phyloP scores from a whole-genome alignment of 2,329 filamentous ascomycete genomes.

The Calonectria montana region DNA sequence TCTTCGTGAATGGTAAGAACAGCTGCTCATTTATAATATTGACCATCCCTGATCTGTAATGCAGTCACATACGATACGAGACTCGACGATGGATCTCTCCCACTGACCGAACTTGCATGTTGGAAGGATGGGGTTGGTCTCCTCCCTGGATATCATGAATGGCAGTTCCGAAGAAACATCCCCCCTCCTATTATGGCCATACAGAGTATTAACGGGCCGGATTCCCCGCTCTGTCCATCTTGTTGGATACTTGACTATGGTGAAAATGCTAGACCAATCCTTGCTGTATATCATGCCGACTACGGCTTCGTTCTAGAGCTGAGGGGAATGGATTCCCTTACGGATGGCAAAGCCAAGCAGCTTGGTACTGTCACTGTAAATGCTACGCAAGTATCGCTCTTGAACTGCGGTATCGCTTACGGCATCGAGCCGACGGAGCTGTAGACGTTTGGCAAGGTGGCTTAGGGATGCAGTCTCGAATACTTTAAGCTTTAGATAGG shows the following conservation, averaged over 20 bases:
- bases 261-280: not conserved
- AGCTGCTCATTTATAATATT: not conserved
- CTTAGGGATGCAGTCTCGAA: too few species aligned
- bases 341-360: not conserved
- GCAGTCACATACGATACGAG: not conserved
- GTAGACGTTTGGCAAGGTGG: too few species aligned
- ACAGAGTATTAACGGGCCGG: not conserved
- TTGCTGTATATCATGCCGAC: not conserved
- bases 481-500: too few species aligned
- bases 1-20: not conserved
- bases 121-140: not conserved
- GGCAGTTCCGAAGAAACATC: not conserved
- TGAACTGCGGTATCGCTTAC: not conserved
- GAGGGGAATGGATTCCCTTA: not conserved
- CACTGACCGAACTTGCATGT: not conserved
- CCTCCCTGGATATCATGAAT: not conserved
- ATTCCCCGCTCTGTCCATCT: not conserved
- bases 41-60: not conserved
- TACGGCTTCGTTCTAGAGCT: not conserved
- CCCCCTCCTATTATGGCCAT: not conserved
- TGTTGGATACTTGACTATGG: not conserved
- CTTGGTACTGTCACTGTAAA: not conserved
- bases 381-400: not conserved
- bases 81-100: not conserved
- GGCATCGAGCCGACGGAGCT: too few species aligned